phyloP scores from a whole-genome alignment of 768 basidiomycete species.

The Tulasnella sp. region DNA sequence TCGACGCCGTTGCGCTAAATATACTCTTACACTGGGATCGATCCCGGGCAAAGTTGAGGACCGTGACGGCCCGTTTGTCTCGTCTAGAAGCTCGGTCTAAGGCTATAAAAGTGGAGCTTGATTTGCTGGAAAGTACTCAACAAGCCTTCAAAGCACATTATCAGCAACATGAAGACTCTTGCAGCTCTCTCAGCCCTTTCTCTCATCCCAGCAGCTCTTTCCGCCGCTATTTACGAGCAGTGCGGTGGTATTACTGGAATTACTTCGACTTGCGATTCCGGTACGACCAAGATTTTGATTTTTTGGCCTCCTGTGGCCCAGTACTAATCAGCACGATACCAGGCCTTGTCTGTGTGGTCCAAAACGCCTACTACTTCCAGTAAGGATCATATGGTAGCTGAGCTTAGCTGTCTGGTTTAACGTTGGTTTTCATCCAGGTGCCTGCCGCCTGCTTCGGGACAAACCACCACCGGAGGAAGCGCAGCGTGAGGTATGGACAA shows the following conservation, averaged over 20 bases:
- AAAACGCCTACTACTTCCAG: background rate
- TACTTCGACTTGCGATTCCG: background rate
- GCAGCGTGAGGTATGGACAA: background rate
- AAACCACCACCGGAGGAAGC: background rate
- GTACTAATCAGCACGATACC: background rate
- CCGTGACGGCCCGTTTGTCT: background rate
- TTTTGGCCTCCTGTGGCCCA: background rate
- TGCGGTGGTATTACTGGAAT: background rate
- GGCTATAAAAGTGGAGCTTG: background rate
- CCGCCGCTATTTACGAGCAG: background rate
- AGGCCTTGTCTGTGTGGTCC: background rate
- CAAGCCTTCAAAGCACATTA: background rate
- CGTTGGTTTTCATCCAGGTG: background rate
- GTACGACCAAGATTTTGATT: background rate
- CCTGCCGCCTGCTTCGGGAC: background rate
- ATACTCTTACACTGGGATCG: background rate
- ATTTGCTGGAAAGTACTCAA: background rate
- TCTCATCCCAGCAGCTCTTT: background rate
- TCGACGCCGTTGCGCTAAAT: background rate
- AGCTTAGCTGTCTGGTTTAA: background rate
- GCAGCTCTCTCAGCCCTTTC: background rate
- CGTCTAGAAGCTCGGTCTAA: background rate
- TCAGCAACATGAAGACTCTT: constrained; percentile 1
- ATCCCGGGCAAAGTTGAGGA: background rate
- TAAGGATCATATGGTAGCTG: background rate